These are phyloP conservation scores for Pulveroboletus sp. DNA, from an alignment of 768 basidiomycete species.

Conservation along the genomic window DNA sequence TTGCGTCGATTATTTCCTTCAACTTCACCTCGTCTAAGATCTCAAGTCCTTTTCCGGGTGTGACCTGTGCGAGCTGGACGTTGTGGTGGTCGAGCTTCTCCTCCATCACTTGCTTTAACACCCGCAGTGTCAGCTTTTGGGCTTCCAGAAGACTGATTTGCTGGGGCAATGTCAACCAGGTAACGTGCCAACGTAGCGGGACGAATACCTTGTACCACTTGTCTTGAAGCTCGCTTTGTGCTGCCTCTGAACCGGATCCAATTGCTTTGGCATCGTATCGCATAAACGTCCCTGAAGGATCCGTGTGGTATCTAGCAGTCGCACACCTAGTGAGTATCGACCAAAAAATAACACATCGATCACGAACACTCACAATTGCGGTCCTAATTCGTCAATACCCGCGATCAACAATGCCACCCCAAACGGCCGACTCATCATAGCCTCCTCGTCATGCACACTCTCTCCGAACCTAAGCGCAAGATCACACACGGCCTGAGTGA, in stretches of 20 bases:
- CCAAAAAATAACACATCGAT: not conserved
- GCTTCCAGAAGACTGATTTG: constrained; percentile 90
- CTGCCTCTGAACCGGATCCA: constrained; percentile 95
- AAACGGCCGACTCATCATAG: constrained; percentile 99
- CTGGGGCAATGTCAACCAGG: constrained; percentile 38
- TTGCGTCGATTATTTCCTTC: constrained; percentile 80
- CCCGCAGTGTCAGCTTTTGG: constrained; percentile 77
- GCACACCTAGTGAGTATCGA: constrained; percentile 3
- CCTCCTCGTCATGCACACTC: constrained; percentile 98
- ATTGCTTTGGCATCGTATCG: constrained; percentile 98
- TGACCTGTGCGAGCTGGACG: constrained; percentile 97
- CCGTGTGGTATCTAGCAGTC: constrained; percentile 83
- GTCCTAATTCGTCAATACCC: constrained; percentile 94
- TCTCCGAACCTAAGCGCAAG: constrained; percentile 95
- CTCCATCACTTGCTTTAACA: constrained; percentile 99
- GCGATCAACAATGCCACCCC: constrained; percentile 96
- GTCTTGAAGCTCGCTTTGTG: constrained; percentile 94
- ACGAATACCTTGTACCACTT: constrained; percentile 85
- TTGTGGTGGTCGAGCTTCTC: constrained; percentile 99
- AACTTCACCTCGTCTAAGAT: constrained; percentile 78
- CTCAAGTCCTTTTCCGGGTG: constrained; percentile 75
- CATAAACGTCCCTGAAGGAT: constrained; percentile 96
- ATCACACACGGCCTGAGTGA: constrained; percentile 97
- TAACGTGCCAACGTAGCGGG: not conserved
- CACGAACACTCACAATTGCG: constrained; percentile 73